Percentiles rank a stretch among this genome's conserved stretches.
Evolutionary conservation across 192 early-diverging fungal species (phyloP).

Genomic region (Coemansia sp.): DNA sequence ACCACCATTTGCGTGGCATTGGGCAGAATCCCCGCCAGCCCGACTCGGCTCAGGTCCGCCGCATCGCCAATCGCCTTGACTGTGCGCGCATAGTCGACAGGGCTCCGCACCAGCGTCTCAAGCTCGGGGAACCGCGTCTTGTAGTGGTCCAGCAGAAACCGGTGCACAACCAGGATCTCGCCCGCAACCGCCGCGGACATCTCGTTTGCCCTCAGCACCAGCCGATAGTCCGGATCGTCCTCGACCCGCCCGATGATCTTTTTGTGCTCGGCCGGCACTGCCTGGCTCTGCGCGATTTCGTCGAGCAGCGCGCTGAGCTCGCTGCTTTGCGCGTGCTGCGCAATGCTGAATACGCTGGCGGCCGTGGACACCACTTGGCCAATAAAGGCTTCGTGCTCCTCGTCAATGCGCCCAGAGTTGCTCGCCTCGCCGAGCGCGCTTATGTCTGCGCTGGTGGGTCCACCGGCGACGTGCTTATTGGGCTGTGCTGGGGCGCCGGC

Average conservation of each 20-base stretch:
- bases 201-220: slow-evolving; percentile 83
- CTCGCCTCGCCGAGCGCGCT: slow-evolving; percentile 52
- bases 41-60: slow-evolving; percentile 74
- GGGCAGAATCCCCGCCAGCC: slow-evolving; percentile 74
- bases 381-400: slow-evolving; percentile 42
- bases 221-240: slow-evolving; percentile 83
- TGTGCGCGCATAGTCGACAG: slow-evolving; percentile 83
- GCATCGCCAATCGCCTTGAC: slow-evolving; percentile 79
- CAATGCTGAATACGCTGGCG: slow-evolving; percentile 60
- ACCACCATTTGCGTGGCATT: slow-evolving; percentile 86
- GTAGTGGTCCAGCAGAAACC: slow-evolving; percentile 77
- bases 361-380: slow-evolving; percentile 25
- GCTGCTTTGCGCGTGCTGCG: slow-evolving; percentile 59
- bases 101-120: slow-evolving; percentile 80
- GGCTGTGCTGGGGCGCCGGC: slow-evolving; percentile 1
- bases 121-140: slow-evolving; percentile 86
- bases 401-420: slow-evolving; percentile 46
- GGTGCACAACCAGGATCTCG: slow-evolving; percentile 84
- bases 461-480: slow-evolving; percentile 24
- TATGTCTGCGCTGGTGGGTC: slow-evolving; percentile 27
- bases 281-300: slow-evolving; percentile 41
- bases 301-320: slow-evolving; percentile 59
- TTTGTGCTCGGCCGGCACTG: not conserved
- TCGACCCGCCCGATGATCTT: slow-evolving; percentile 28
- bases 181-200: slow-evolving; percentile 81